These are phyloP conservation scores for Trebouxiophyceae sp. DNA, from an alignment of 163 green algal species.

Conservation along the genomic window DNA sequence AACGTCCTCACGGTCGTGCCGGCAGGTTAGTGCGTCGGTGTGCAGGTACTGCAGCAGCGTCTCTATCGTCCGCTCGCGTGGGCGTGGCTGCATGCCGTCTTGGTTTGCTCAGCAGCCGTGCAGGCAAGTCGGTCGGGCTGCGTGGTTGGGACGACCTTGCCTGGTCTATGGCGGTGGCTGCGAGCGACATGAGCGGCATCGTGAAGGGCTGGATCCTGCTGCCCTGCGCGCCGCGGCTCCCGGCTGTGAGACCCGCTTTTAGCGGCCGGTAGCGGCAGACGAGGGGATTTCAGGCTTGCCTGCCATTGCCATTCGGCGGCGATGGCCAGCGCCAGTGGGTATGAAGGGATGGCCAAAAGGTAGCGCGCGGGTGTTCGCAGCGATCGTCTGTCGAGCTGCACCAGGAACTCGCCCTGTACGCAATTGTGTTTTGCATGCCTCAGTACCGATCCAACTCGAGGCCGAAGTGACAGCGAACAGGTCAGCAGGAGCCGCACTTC, in stretches of 20 bases:
- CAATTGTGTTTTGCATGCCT: too few relatives aligned
- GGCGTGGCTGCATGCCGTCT: slow-evolving; percentile 6
- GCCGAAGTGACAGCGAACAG: too few relatives aligned
- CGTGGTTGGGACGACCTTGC: slow-evolving; percentile 6
- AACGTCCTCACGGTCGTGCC: slow-evolving; percentile 41
- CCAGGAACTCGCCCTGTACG: slow-evolving; percentile 35
- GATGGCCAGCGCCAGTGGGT: slow-evolving; percentile 65
- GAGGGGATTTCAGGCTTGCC: slow-evolving; percentile 11
- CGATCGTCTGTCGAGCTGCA: slow-evolving; percentile 55
- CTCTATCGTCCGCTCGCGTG: slow-evolving; percentile 13
- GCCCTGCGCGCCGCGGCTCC: background rate
- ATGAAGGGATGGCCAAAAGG: slow-evolving; percentile 55
- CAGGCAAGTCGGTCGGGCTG: too few relatives aligned
- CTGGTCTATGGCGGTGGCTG: slow-evolving; percentile 82
- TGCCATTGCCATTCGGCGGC: slow-evolving; percentile 91
- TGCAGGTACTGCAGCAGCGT: slow-evolving; percentile 76
- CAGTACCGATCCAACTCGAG: too few relatives aligned
- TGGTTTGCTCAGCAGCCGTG: too few relatives aligned
- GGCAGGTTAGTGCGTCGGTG: slow-evolving; percentile 66
- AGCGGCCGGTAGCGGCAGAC: background rate
- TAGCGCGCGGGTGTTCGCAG: slow-evolving; percentile 66
- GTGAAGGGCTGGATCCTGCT: slow-evolving; percentile 67
- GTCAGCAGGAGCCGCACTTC: background rate
- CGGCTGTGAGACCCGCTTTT: background rate
- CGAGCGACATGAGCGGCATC: slow-evolving; percentile 92